Conservation (phyloP, 345 rosid species). For the Melastoma malabathricum region DNA sequence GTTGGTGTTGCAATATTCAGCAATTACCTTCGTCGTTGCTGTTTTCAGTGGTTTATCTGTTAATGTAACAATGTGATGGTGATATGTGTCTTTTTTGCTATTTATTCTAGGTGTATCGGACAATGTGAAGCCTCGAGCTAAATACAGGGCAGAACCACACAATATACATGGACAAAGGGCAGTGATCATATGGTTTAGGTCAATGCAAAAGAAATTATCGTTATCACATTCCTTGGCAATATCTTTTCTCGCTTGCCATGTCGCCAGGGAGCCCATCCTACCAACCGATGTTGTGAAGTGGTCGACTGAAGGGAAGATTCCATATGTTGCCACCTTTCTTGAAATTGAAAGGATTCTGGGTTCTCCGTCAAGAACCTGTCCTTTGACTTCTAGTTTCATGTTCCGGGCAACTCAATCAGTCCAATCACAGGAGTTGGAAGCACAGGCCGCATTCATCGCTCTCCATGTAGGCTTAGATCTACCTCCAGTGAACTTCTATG, state of each 20-base stretch:
- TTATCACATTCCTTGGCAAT: constrained; percentile 48
- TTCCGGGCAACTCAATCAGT: constrained; percentile 38
- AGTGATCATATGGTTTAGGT: constrained; percentile 46
- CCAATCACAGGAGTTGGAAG: constrained; percentile 44
- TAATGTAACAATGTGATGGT: background rate
- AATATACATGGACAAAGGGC: constrained; percentile 48
- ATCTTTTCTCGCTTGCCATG: constrained; percentile 62
- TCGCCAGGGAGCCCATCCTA: constrained; percentile 50
- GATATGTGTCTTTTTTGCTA: background rate
- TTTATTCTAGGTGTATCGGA: constrained; percentile 5
- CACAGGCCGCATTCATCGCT: constrained; percentile 49
- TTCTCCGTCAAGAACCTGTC: constrained; percentile 39
- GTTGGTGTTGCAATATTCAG: too few relatives aligned
- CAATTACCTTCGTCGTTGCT: background rate
- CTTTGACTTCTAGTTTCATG: constrained; percentile 46
- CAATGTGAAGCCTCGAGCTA: constrained; percentile 13
- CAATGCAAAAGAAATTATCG: constrained; percentile 37
- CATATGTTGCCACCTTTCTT: constrained; percentile 45
- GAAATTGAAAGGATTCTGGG: constrained; percentile 48
- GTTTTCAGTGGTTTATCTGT: background rate
- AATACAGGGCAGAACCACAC: constrained; percentile 27
- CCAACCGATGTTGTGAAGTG: constrained; percentile 61
- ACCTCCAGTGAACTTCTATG: constrained; percentile 63
- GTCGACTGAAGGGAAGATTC: constrained; percentile 63
- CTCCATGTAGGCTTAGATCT: constrained; percentile 47